These are phyloP conservation scores for Saturnispora bothae DNA, from an alignment of 805 yeast genomes.

Conservation along the genomic window DNA sequence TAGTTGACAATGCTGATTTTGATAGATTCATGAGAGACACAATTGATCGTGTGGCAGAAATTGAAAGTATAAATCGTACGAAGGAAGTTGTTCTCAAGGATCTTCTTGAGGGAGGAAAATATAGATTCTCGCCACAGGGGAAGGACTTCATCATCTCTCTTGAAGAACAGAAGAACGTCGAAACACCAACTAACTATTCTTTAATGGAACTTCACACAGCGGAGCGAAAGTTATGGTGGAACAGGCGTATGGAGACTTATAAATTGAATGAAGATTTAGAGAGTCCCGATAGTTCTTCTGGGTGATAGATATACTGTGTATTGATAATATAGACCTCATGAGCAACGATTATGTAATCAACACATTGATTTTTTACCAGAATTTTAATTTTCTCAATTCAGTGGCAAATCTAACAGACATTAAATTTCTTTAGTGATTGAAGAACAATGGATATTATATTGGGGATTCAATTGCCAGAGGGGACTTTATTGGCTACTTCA, in stretches of 20 bases:
- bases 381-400: not conserved
- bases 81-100: conserved; percentile 68
- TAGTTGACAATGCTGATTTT: conserved; percentile 61
- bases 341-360: not conserved
- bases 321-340: not conserved
- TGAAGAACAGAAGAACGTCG: conserved; percentile 11
- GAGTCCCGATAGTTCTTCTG: too few species aligned
- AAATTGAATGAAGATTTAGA: too few species aligned
- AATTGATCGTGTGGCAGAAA: conserved; percentile 56
- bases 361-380: not conserved
- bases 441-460: conserved; percentile 73
- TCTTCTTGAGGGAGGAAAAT: conserved; percentile 41
- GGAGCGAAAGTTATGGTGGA: conserved; percentile 38
- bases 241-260: conserved; percentile 35
- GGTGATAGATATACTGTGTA: too few species aligned
- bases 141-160: conserved; percentile 3
- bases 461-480: conserved; percentile 74
- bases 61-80: conserved; percentile 70
- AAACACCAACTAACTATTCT: conserved; percentile 15
- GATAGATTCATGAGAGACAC: conserved; percentile 57
- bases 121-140: conserved; percentile 18
- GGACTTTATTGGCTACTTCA: conserved; percentile 86
- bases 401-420: not conserved
- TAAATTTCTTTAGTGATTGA: not conserved
- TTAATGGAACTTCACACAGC: conserved; percentile 27